phyloP scores from a whole-genome alignment of 306 rosid species.

The Fragaria vesca region DNA sequence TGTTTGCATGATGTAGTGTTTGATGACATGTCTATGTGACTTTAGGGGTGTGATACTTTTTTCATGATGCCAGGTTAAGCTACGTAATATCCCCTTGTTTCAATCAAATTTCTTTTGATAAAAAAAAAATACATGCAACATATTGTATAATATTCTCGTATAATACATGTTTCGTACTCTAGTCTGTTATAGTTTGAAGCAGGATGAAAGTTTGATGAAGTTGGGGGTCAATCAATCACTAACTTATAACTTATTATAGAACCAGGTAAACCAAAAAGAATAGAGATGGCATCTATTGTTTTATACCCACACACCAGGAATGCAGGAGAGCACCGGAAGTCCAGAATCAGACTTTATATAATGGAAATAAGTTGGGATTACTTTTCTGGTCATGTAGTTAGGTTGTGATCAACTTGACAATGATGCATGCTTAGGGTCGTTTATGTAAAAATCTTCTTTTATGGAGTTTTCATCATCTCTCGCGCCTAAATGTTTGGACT shows the following conservation, averaged over 20 bases:
- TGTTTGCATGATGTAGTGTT: too few species aligned
- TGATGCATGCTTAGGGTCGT: neutral
- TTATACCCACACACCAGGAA: neutral
- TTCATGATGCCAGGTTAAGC: too few species aligned
- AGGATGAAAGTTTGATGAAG: neutral
- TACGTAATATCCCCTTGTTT: too few species aligned
- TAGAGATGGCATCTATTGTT: neutral
- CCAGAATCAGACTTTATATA: neutral
- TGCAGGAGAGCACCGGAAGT: neutral
- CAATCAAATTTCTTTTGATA: too few species aligned
- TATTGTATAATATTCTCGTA: too few species aligned
- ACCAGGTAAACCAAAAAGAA: neutral
- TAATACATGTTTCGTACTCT: too few species aligned
- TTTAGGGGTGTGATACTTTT: too few species aligned
- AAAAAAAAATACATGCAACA: too few species aligned
- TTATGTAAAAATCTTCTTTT: neutral
- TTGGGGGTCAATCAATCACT: neutral
- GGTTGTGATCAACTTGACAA: neutral
- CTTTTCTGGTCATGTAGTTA: neutral
- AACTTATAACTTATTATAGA: neutral
- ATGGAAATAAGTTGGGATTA: neutral
- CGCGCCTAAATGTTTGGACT: neutral
- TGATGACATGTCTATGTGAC: too few species aligned
- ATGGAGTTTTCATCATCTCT: neutral
- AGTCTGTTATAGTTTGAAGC: too few species aligned